A percentile compares a stretch with the other conserved stretches of the same genome.
Evolutionary conservation across 257 asterid genomes (phyloP).

Genomic region (Salvia rosmarinus): DNA sequence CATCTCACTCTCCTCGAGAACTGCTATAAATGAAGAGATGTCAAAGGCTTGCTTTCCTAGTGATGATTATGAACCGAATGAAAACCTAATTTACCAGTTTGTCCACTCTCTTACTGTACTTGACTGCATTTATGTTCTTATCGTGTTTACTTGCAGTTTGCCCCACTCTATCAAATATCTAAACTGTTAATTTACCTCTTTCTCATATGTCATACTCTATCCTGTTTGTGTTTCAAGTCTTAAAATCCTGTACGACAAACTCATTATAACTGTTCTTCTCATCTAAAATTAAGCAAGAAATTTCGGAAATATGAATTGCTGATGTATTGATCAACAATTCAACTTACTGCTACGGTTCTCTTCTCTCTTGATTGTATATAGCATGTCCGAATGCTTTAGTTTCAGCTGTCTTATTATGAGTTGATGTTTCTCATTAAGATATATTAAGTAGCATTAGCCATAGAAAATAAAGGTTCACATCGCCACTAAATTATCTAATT

Average conservation of each 20-base stretch:
- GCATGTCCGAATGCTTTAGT: conserved; percentile 5
- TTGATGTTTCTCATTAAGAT: not conserved
- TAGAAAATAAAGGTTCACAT: not conserved
- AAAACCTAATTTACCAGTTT: conserved; percentile 71
- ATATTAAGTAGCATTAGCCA: not conserved
- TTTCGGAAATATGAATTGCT: not conserved
- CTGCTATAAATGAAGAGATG: conserved; percentile 64
- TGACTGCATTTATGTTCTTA: not conserved
- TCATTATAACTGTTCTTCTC: not conserved
- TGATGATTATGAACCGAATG: conserved; percentile 48
- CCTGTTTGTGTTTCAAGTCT: not conserved
- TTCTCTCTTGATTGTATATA: not conserved
- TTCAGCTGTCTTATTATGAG: not conserved
- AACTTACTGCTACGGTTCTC: not conserved
- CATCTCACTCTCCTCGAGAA: conserved; percentile 73
- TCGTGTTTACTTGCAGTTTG: not conserved
- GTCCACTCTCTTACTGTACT: conserved; percentile 38
- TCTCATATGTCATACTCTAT: not conserved
- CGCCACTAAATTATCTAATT: conserved; percentile 18
- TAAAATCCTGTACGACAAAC: not conserved
- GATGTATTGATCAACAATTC: conserved; percentile 6
- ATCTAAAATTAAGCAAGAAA: conserved; percentile 1
- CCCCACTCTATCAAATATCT: not conserved
- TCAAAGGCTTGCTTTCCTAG: conserved; percentile 66
- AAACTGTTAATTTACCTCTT: not conserved